Evolutionary conservation across 2,329 filamentous ascomycete species (phyloP).

Genomic region (Penicillium sp.): DNA sequence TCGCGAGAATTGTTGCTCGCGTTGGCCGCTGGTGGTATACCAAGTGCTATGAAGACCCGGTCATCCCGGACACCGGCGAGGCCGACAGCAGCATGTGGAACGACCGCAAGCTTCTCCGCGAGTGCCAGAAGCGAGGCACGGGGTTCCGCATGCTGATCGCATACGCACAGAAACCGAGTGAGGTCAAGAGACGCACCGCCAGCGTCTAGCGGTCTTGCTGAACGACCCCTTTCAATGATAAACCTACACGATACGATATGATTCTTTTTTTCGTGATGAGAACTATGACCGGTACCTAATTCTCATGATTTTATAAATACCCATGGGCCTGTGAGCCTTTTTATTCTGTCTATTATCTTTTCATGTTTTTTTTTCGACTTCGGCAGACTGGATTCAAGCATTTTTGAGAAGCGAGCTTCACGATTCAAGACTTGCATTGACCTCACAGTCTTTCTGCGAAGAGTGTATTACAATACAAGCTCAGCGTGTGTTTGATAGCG

Average conservation of each 20-base stretch:
- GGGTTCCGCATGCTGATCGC: slow-evolving; percentile 89
- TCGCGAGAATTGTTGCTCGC: slow-evolving; percentile 85
- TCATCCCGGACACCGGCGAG: slow-evolving; percentile 47
- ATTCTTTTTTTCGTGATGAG: slow-evolving; percentile 14
- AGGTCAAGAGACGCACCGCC: slow-evolving; percentile 43
- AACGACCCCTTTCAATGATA: slow-evolving; percentile 2
- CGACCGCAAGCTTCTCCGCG: slow-evolving; percentile 69
- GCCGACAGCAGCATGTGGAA: slow-evolving; percentile 70
- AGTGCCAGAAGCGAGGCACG: slow-evolving; percentile 83
- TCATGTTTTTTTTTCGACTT: no score
- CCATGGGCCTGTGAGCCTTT: slow-evolving; percentile 2
- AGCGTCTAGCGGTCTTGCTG: slow-evolving; percentile 35
- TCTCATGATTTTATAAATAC: slow-evolving; percentile 13
- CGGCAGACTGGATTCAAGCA: slow-evolving; percentile 2
- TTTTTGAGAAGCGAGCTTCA: slow-evolving; percentile 5
- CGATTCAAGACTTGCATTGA: slow-evolving; percentile 19
- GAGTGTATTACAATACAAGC: slow-evolving; percentile 1
- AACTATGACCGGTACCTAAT: slow-evolving; percentile 9
- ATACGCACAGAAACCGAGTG: slow-evolving; percentile 75
- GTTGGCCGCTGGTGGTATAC: slow-evolving; percentile 97
- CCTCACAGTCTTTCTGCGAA: slow-evolving; percentile 18
- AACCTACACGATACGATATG: slow-evolving; percentile 9
- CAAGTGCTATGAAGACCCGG: slow-evolving; percentile 77
- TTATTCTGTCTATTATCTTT: neutral
- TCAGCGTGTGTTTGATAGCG: neutral